These are phyloP conservation scores for Mrakia frigida DNA, from an alignment of 768 basidiomycete genomes.

Conservation along the genomic window DNA sequence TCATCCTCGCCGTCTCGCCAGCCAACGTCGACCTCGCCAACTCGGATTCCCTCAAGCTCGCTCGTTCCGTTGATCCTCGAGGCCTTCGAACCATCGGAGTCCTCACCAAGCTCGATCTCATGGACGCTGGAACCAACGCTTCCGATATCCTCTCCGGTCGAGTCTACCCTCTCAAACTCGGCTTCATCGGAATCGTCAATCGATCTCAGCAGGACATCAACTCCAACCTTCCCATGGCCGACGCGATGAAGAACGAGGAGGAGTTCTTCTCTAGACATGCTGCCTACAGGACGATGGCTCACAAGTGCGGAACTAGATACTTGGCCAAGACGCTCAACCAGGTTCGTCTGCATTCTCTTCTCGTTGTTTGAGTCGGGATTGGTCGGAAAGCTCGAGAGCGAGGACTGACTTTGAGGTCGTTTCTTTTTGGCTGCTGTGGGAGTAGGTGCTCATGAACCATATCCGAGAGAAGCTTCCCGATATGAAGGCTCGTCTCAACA, in stretches of 20 bases:
- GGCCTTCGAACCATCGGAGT: constrained; percentile 95
- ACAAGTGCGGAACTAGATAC: constrained; percentile 95
- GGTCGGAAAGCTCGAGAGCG: neutral
- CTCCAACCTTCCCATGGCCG: constrained; percentile 71
- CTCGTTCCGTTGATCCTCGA: constrained; percentile 89
- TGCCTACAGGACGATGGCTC: constrained; percentile 90
- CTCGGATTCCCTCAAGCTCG: constrained; percentile 94
- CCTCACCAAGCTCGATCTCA: constrained; percentile 93
- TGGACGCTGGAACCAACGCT: constrained; percentile 99
- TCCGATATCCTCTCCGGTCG: constrained; percentile 92
- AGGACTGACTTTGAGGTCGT: neutral
- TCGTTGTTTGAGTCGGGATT: neutral
- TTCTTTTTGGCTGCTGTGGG: no score
- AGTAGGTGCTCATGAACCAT: constrained; percentile 83
- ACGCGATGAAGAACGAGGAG: constrained; percentile 74
- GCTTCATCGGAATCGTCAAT: constrained; percentile 97
- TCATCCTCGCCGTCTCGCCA: constrained; percentile 92
- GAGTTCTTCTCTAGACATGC: constrained; percentile 88
- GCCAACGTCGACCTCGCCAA: constrained; percentile 99
- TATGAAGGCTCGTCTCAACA: constrained; percentile 98
- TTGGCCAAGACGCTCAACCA: constrained; percentile 89
- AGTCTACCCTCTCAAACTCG: constrained; percentile 94
- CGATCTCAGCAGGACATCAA: constrained; percentile 97
- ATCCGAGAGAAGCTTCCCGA: constrained; percentile 98
- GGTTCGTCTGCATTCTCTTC: constrained; percentile 48